These are phyloP conservation scores for Xylariaceae sp. DNA, from an alignment of 2,329 filamentous ascomycete genomes.

Conservation along the genomic window DNA sequence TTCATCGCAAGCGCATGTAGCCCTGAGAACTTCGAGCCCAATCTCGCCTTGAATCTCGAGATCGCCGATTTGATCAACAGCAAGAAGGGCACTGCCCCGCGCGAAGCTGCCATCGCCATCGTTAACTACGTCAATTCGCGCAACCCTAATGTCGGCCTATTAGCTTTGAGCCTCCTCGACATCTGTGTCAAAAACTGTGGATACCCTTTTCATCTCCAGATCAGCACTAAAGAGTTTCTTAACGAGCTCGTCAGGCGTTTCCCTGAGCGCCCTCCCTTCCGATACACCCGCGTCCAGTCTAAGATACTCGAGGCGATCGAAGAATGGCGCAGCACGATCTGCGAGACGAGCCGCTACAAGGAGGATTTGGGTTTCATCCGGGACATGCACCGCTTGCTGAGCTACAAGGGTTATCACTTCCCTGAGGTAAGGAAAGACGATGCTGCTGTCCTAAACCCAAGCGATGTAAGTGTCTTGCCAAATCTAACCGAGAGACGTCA, in stretches of 20 bases:
- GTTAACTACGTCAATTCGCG: constrained; percentile 96
- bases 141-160: constrained; percentile 91
- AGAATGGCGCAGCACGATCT: constrained; percentile 98
- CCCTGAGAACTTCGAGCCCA: constrained; percentile 96
- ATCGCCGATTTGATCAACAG: constrained; percentile 95
- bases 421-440: constrained; percentile 91
- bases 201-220: constrained; percentile 97
- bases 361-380: constrained; percentile 95
- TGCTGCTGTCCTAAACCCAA: constrained; percentile 94
- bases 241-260: constrained; percentile 97
- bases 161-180: constrained; percentile 90
- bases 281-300: constrained; percentile 84
- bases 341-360: constrained; percentile 96
- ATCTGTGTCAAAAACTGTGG: constrained; percentile 99
- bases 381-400: constrained; percentile 95
- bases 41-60: constrained; percentile 94
- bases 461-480: constrained; percentile 73
- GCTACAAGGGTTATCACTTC: constrained; percentile 97
- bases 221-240: constrained; percentile 97
- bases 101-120: constrained; percentile 91
- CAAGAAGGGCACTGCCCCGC: constrained; percentile 94
- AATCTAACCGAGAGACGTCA: not conserved
- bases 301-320: constrained; percentile 96
- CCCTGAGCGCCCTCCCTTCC: constrained; percentile 87
- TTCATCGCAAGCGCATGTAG: constrained; percentile 97